A percentile compares a stretch with the other conserved stretches of the same genome.
phyloP scores from a whole-genome alignment of 208 protist genomes.

The Acanthamoeba triangularis region DNA sequence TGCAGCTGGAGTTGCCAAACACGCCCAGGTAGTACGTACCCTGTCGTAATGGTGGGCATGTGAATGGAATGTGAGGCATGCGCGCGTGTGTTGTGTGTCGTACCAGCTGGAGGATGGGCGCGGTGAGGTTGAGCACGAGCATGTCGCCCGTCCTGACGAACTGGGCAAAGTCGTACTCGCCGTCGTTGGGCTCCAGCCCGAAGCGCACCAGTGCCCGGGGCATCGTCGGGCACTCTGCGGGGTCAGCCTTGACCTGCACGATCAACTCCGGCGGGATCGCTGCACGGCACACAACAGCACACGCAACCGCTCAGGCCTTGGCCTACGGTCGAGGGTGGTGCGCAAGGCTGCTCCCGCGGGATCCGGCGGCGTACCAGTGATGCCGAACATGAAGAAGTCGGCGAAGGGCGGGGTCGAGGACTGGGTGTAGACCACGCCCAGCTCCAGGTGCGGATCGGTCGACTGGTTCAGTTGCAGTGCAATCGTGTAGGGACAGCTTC shows the following conservation, averaged over 20 bases:
- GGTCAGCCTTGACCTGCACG: background rate
- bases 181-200: background rate
- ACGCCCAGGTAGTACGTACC: slow-evolving; percentile 15
- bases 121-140: background rate
- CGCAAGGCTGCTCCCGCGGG: too few species aligned
- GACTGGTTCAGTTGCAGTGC: slow-evolving; percentile 8
- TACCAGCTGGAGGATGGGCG: background rate
- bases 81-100: too few species aligned
- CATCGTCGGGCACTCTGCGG: background rate
- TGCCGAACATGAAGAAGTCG: background rate
- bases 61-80: too few species aligned
- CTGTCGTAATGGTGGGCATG: background rate
- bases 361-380: background rate
- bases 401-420: background rate
- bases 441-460: background rate
- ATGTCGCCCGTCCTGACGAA: background rate
- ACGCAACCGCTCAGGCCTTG: background rate
- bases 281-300: background rate
- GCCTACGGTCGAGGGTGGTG: too few species aligned
- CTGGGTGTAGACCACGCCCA: background rate
- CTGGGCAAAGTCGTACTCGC: background rate
- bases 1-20: background rate
- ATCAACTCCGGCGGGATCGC: background rate
- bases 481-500: background rate
- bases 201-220: background rate